A percentile compares a stretch with the other conserved stretches of the same genome.
These are phyloP conservation scores for Lanmaoa pseudosensibilis DNA, from an alignment of 768 basidiomycete species.

Conservation along the genomic window DNA sequence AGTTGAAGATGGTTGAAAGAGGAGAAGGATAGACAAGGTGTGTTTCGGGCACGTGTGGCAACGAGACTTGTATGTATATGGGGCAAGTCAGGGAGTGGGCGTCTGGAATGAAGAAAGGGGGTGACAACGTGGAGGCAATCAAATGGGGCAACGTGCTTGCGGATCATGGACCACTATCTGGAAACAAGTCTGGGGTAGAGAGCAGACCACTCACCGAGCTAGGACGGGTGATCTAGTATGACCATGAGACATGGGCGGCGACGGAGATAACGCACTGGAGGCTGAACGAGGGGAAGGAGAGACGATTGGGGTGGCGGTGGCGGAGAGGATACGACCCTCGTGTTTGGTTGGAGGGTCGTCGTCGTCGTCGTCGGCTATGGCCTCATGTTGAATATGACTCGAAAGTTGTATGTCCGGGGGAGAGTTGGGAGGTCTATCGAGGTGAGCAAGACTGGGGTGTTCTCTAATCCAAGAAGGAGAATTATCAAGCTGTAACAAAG, in stretches of 20 bases:
- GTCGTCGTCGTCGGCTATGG: slow-evolving; percentile 23
- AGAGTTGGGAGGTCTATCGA: slow-evolving; percentile 11
- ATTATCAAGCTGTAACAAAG: slow-evolving; percentile 35
- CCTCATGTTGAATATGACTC: slow-evolving; percentile 8
- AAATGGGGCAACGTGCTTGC: not conserved
- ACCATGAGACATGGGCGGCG: slow-evolving; percentile 17
- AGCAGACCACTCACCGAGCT: slow-evolving; percentile 25
- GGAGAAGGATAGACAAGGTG: not conserved
- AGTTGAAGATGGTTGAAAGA: not conserved
- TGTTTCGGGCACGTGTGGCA: slow-evolving; percentile 17
- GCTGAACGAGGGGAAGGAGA: slow-evolving; percentile 16
- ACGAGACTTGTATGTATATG: slow-evolving; percentile 14
- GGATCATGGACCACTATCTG: slow-evolving; percentile 3
- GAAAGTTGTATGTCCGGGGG: slow-evolving; percentile 9
- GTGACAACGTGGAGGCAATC: slow-evolving; percentile 11
- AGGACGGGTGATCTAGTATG: slow-evolving; percentile 35
- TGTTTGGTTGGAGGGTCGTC: slow-evolving; percentile 28
- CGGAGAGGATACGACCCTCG: slow-evolving; percentile 25
- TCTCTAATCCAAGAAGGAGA: slow-evolving; percentile 24
- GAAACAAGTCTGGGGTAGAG: not conserved
- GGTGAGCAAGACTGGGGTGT: slow-evolving; percentile 2
- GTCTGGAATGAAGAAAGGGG: slow-evolving; percentile 12
- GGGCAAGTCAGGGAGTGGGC: slow-evolving; percentile 1
- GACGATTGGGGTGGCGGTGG: slow-evolving; percentile 6
- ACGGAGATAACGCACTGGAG: slow-evolving; percentile 11